Evolutionary conservation across 1,284 basidiomycete genomes (phyloP), one percentile per base, ranked within the genome.

Genomic region (Cutaneotrichosporon cavernicola): DNA sequence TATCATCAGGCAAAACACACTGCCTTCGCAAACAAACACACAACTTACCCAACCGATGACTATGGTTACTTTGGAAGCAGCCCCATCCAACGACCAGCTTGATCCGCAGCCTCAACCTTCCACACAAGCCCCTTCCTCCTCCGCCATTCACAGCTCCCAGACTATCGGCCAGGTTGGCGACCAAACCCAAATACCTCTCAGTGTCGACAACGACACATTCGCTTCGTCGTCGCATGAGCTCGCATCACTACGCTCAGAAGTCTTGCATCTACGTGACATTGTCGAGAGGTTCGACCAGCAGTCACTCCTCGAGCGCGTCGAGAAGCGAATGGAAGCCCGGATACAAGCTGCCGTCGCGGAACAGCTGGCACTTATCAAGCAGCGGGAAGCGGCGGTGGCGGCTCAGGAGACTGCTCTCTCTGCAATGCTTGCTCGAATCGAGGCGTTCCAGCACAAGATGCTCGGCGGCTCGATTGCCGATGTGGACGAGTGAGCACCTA

Each of bases 351-450:
- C 34, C 5, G 38, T 62, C 7, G 6, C 49, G 10, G 60, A 30
- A 0, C 62, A 63, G 16, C 18, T 63, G 34, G 46, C 40, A 0
- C 3, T 57, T 0, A 40, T 67, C 13, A 60, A 64, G 32, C 30
- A 62, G 26, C 59, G 70, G 61, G 67, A 64, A 43, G 59, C 63
- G 38, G 32, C 46, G 9, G 50, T 76, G 31, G 49, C 63, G 31
- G 61, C 65, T 5, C 61, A 72, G n/a, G 68, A 73, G 58, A 58
- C 66, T 13, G 59, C 62, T 36, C 55, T 75, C 0, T 56, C 59
- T 6, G 47, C 9, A 0, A 60, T 60, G 4, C 53, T 58, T 61
- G 22, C 22, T n/a, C 63, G 47, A 1, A n/a, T 58, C 18, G 57
- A 58, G n/a, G 26, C 21, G 38, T 40, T 40, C 38, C 38, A 40